phyloP scores from a whole-genome alignment of 495 filamentous ascomycete genomes.

The Penicillium mononematosum region DNA sequence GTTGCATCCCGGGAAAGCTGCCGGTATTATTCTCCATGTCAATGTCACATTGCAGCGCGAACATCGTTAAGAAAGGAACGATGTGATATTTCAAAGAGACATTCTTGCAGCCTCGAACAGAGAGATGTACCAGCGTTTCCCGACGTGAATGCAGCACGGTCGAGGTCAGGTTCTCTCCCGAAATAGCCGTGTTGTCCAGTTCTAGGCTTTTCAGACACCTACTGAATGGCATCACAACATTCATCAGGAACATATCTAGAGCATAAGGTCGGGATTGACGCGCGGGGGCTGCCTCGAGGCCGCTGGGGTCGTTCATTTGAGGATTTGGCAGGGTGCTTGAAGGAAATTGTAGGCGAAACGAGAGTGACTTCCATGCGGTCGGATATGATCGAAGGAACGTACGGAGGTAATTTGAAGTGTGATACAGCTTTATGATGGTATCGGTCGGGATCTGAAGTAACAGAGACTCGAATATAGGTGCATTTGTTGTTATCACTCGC shows the following conservation, averaged over 20 bases:
- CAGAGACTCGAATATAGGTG: slow-evolving; percentile 57
- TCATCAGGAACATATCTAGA: slow-evolving; percentile 56
- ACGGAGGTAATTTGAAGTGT: slow-evolving; percentile 55
- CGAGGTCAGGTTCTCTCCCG: slow-evolving; percentile 53
- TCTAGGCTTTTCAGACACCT: slow-evolving; percentile 56
- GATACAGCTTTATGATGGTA: slow-evolving; percentile 56
- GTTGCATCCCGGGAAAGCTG: slow-evolving; percentile 34
- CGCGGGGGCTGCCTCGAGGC: slow-evolving; percentile 35
- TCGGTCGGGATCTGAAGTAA: slow-evolving; percentile 57
- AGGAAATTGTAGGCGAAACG: slow-evolving; percentile 54
- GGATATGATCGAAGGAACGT: slow-evolving; percentile 56
- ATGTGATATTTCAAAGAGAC: slow-evolving; percentile 66
- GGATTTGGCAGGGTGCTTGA: slow-evolving; percentile 38
- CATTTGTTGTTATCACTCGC: slow-evolving; percentile 52
- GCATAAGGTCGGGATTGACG: slow-evolving; percentile 57
- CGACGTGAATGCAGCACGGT: slow-evolving; percentile 53
- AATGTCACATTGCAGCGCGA: slow-evolving; percentile 45
- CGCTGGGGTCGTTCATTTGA: slow-evolving; percentile 36
- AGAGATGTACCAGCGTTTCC: slow-evolving; percentile 57
- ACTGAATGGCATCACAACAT: slow-evolving; percentile 55
- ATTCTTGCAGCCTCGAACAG: slow-evolving; percentile 63
- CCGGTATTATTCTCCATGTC: slow-evolving; percentile 40
- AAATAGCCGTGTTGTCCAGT: slow-evolving; percentile 61
- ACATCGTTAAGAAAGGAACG: slow-evolving; percentile 56
- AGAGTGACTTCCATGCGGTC: slow-evolving; percentile 60